These are phyloP conservation scores for Geranomyces variabilis DNA, from an alignment of 192 early-diverging fungal genomes.

Conservation along the genomic window DNA sequence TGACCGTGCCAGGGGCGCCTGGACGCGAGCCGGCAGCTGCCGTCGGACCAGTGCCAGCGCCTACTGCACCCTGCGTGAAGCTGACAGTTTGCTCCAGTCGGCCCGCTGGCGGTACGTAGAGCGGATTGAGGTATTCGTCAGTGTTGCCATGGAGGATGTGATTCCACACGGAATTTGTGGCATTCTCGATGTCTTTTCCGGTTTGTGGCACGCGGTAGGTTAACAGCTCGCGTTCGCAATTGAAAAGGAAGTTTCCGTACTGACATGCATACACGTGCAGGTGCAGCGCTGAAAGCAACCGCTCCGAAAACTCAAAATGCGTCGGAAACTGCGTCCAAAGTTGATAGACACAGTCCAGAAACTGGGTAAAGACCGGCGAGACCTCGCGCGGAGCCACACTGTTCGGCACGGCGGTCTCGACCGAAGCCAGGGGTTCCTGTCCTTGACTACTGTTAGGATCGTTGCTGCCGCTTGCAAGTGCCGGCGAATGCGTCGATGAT, in stretches of 20 bases:
- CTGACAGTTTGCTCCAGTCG: constrained; percentile 10
- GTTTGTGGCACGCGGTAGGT: constrained; percentile 20
- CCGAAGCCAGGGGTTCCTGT: constrained; percentile 13
- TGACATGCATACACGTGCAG: constrained; percentile 88
- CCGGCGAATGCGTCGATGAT: not conserved
- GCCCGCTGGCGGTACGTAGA: constrained; percentile 59
- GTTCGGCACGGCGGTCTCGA: constrained; percentile 41
- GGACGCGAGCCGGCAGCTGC: not conserved
- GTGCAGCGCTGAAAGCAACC: constrained; percentile 78
- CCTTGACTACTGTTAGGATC: not conserved
- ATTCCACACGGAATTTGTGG: constrained; percentile 79
- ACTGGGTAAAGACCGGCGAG: constrained; percentile 95
- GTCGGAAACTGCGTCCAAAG: constrained; percentile 83
- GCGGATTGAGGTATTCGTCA: constrained; percentile 60
- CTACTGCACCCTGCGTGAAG: not conserved
- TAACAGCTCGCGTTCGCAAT: constrained; percentile 78
- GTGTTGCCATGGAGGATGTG: constrained; percentile 61
- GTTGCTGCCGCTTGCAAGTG: not conserved
- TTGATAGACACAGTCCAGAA: constrained; percentile 96
- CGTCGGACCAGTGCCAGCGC: constrained; percentile 1
- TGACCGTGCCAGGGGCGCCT: constrained; percentile 31
- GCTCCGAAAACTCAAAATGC: constrained; percentile 91
- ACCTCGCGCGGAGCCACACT: constrained; percentile 66
- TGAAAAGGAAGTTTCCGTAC: constrained; percentile 94
- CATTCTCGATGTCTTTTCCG: constrained; percentile 24